Evolutionary conservation across 441 rosid species (phyloP).

Genomic region (Erysimum cheiri): DNA sequence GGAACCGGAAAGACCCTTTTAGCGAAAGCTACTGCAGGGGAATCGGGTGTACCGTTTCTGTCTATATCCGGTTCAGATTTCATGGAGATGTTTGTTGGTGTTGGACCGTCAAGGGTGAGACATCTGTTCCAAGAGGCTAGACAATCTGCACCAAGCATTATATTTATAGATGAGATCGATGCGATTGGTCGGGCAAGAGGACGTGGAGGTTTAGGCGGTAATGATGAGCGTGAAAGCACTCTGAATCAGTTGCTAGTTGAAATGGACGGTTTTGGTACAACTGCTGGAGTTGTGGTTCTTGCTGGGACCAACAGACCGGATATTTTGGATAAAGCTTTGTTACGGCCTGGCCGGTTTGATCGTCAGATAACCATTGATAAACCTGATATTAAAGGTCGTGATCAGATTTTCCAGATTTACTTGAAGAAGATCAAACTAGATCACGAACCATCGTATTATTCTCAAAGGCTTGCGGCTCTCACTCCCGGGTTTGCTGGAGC

Average conservation of each 20-base stretch:
- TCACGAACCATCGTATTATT: constrained; percentile 62
- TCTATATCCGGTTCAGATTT: constrained; percentile 83
- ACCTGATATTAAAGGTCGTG: constrained; percentile 82
- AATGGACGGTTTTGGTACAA: constrained; percentile 85
- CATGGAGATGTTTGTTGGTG: constrained; percentile 91
- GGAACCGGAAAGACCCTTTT: constrained; percentile 85
- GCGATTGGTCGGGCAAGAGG: constrained; percentile 86
- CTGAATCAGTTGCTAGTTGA: constrained; percentile 72
- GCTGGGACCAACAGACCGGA: constrained; percentile 88
- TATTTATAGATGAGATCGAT: constrained; percentile 80
- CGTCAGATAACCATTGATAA: constrained; percentile 76
- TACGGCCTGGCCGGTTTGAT: constrained; percentile 80
- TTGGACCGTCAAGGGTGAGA: constrained; percentile 84
- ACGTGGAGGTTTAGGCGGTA: constrained; percentile 75
- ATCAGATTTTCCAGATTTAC: constrained; percentile 71
- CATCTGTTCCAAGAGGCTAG: constrained; percentile 81
- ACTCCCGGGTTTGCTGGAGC: constrained; percentile 90
- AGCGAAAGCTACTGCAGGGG: constrained; percentile 86
- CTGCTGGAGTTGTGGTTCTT: constrained; percentile 76
- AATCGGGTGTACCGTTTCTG: constrained; percentile 76
- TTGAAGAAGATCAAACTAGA: constrained; percentile 70
- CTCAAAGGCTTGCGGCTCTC: constrained; percentile 79
- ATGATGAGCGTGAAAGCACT: constrained; percentile 83
- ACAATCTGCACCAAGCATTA: constrained; percentile 70
- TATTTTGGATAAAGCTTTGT: constrained; percentile 74